Evolutionary conservation across 2,329 filamentous ascomycete species (phyloP).

Genomic region (Arachnomyces sp.): DNA sequence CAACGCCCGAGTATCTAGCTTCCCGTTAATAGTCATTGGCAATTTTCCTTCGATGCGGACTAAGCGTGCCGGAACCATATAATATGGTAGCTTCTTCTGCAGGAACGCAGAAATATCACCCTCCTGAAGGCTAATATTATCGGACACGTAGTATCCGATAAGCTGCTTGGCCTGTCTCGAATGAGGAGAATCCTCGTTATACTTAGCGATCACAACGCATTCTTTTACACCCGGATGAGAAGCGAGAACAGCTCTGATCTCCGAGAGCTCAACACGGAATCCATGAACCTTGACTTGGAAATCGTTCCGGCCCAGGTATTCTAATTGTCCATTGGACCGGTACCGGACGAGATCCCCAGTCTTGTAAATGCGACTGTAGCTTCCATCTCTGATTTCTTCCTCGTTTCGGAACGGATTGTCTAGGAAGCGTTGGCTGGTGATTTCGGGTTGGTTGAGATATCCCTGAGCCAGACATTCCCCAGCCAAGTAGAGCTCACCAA

Average conservation of each 20-base stretch:
- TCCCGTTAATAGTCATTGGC: too few species aligned
- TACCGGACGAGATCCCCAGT: conserved; percentile 19
- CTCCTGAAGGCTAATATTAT: too few species aligned
- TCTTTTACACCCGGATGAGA: neutral
- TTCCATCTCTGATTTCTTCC: neutral
- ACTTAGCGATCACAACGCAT: neutral
- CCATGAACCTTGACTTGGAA: conserved; percentile 15
- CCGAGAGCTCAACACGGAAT: conserved; percentile 36
- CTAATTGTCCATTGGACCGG: conserved; percentile 13
- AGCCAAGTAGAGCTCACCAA: neutral
- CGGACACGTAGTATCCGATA: too few species aligned
- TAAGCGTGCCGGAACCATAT: too few species aligned
- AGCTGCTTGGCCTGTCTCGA: too few species aligned
- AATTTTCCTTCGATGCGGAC: too few species aligned
- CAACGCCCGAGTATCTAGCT: too few species aligned
- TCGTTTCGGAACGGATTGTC: conserved; percentile 7
- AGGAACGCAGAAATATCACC: too few species aligned
- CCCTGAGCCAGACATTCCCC: neutral
- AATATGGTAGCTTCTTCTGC: too few species aligned
- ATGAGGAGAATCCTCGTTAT: neutral
- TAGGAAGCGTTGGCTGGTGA: neutral
- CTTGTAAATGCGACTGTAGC: conserved; percentile 15
- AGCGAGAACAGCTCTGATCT: conserved; percentile 26
- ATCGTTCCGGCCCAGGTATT: conserved; percentile 17
- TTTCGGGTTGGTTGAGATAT: neutral